Conservation (phyloP, 23 red algal genomes). For the Gracilaria gracilis region DNA sequence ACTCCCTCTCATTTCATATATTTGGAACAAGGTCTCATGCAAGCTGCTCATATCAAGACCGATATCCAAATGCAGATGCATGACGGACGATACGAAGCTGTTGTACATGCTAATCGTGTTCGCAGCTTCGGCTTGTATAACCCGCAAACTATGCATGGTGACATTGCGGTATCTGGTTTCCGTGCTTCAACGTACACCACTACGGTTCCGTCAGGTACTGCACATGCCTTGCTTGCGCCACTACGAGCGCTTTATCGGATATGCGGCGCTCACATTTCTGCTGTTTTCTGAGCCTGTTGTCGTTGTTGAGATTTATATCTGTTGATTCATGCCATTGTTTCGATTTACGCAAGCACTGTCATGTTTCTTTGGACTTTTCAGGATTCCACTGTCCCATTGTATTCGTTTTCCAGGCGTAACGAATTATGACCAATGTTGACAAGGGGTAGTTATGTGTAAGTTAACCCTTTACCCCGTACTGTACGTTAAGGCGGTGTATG, state of each 20-base stretch:
- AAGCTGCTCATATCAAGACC: neutral
- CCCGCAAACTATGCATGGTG: constrained; percentile 77
- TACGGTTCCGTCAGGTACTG: constrained; percentile 27
- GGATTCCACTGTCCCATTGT: too few relatives aligned
- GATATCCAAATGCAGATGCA: constrained; percentile 31
- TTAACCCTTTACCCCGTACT: too few relatives aligned
- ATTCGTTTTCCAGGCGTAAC: too few relatives aligned
- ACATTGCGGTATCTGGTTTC: constrained; percentile 67
- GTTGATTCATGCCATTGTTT: neutral
- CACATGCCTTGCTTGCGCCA: constrained; percentile 60
- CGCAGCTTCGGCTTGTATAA: constrained; percentile 56
- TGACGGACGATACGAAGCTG: constrained; percentile 23
- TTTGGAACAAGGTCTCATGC: neutral
- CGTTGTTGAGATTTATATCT: neutral
- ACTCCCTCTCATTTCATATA: constrained; percentile 40
- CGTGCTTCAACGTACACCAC: constrained; percentile 62
- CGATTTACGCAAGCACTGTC: neutral
- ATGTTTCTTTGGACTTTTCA: neutral
- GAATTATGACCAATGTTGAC: too few relatives aligned
- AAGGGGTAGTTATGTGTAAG: too few relatives aligned
- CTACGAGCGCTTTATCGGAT: constrained; percentile 63
- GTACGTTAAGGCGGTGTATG: too few relatives aligned
- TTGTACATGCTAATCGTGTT: constrained; percentile 4
- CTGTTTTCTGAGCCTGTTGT: constrained; percentile 1
- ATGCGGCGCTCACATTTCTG: constrained; percentile 38